Conservation (phyloP, 1,284 basidiomycete genomes). For the Phlebopus sp. region DNA sequence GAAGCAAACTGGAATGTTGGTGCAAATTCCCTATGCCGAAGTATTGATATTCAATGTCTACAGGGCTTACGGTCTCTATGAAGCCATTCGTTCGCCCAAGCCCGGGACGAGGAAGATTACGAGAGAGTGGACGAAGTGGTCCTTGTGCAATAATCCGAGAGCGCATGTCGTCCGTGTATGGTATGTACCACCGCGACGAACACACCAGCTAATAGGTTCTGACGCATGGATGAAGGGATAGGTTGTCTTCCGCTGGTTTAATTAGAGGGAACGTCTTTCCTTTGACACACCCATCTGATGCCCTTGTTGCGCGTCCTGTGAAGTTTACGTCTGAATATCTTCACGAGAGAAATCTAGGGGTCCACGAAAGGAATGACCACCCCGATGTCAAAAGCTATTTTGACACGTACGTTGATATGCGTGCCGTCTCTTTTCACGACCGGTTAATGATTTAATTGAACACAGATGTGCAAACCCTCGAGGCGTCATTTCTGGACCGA, state of each 20-base stretch:
- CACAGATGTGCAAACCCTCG: conserved; percentile 19
- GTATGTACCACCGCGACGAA: conserved; percentile 19
- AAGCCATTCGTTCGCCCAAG: conserved; percentile 15
- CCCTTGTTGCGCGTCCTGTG: conserved; percentile 39
- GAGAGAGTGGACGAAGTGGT: conserved; percentile 35
- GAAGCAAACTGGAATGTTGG: conserved; percentile 26
- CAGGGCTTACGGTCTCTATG: conserved; percentile 41
- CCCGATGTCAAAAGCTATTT: conserved; percentile 28
- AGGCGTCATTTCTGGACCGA: too few species aligned
- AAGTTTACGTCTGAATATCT: conserved; percentile 43
- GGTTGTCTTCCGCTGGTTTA: conserved; percentile 38
- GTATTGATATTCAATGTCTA: neutral
- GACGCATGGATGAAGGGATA: conserved; percentile 36
- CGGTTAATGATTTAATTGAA: conserved; percentile 8
- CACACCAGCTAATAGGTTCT: neutral
- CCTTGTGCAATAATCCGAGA: conserved; percentile 31
- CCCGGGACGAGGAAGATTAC: conserved; percentile 16
- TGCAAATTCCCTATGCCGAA: neutral
- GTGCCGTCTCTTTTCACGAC: neutral
- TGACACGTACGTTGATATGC: conserved; percentile 27
- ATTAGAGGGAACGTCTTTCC: conserved; percentile 25
- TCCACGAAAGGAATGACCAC: neutral
- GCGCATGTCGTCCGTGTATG: conserved; percentile 43
- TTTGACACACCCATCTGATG: conserved; percentile 14
- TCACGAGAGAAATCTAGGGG: conserved; percentile 21